Conservation (phyloP, 352 stramenopile genomes). For the Pythium aquatile region DNA sequence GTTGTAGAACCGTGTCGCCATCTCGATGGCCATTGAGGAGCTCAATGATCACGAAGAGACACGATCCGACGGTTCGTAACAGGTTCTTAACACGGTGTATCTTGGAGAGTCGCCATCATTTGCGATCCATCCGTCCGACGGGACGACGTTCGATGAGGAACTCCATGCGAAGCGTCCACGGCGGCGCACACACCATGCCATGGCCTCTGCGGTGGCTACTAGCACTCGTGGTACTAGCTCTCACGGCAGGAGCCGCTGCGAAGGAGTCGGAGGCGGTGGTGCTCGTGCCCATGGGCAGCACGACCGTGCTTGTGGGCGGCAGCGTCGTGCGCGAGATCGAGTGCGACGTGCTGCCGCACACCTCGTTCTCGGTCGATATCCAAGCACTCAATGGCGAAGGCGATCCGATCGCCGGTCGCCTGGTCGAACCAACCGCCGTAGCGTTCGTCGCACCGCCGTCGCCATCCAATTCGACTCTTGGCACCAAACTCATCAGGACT, state of each 20-base stretch:
- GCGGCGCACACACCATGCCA: neutral
- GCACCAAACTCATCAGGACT: conserved; percentile 27
- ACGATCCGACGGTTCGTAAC: conserved; percentile 2
- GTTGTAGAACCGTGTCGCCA: conserved; percentile 61
- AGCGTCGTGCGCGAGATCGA: conserved; percentile 42
- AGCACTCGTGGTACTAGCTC: neutral
- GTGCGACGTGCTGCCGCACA: conserved; percentile 39
- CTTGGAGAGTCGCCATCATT: conserved; percentile 18
- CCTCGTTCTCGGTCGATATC: conserved; percentile 48
- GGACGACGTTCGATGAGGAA: neutral
- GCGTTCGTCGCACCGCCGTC: conserved; percentile 35
- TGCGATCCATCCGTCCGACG: neutral
- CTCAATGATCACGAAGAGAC: neutral
- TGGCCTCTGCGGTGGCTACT: neutral
- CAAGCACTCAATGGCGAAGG: conserved; percentile 40
- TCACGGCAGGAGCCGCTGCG: neutral
- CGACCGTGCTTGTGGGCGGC: conserved; percentile 38
- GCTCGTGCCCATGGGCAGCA: conserved; percentile 54
- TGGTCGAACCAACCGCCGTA: conserved; percentile 40
- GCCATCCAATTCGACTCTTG: conserved; percentile 21
- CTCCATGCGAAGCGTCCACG: neutral
- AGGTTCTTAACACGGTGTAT: conserved; percentile 1
- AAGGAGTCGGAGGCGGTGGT: conserved; percentile 20
- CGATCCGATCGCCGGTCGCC: conserved; percentile 1
- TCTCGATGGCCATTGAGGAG: neutral